Evolutionary conservation across 2,329 filamentous ascomycete species (phyloP).

Genomic region (Coniella lustricola): DNA sequence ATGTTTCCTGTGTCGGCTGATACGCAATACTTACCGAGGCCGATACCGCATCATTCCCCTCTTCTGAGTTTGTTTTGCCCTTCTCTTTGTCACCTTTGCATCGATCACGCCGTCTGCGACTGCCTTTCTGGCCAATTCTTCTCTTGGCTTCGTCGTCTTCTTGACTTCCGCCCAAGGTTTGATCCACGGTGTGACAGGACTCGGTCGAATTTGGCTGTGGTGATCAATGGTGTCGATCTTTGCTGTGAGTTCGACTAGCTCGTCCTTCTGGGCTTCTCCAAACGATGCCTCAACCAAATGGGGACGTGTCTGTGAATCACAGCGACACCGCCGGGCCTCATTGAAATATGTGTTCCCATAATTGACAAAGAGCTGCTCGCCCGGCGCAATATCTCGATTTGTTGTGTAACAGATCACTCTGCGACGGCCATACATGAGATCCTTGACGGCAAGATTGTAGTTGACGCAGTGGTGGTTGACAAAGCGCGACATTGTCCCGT

Average conservation of each 20-base stretch:
- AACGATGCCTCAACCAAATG: neutral
- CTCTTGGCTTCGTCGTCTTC: neutral
- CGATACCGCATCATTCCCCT: no score
- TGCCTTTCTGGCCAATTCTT: no score
- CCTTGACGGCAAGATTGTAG: slow-evolving; percentile 1
- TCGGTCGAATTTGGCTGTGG: no score
- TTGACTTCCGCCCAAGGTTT: no score
- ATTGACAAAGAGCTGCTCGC: slow-evolving; percentile 3
- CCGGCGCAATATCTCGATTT: neutral
- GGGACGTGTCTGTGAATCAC: neutral
- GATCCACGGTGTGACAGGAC: no score
- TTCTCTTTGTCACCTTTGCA: neutral
- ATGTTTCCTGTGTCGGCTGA: no score
- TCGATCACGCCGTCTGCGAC: neutral
- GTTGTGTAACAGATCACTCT: neutral
- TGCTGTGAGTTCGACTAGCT: no score
- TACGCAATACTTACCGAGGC: no score
- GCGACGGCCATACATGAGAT: slow-evolving; percentile 3
- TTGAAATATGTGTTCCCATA: neutral
- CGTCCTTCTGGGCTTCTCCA: neutral
- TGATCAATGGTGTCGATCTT: no score
- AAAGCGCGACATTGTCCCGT: slow-evolving; percentile 5
- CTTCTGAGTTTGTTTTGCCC: neutral
- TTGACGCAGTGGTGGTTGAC: slow-evolving; percentile 3
- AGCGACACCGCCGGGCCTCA: neutral